Evolutionary conservation across 139 green algal genomes (phyloP), one percentile per base, ranked within the genome.

Genomic region (Ettlia oleoabundans): DNA sequence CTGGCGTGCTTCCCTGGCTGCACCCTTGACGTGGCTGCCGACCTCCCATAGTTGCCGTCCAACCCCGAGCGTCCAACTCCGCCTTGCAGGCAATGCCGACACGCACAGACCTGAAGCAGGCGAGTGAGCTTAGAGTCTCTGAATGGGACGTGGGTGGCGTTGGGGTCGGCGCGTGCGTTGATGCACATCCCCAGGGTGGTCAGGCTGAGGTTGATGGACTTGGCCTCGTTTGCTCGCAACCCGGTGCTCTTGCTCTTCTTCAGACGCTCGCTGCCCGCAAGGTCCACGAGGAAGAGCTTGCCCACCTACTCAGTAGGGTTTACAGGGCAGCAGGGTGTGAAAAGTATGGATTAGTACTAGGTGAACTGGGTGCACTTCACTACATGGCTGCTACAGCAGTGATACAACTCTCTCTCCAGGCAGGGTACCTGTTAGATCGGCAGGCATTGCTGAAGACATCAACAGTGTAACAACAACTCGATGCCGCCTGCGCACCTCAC

Each of bases 281-380:
- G 86, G 87, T 99, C 96, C 72, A 98, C 97, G 77, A 99, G 84
- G 85, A 96, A 95, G 35, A 99, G 93, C 90, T 97, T 98, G 72
- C 94, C 95, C 52, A 96, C 89, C 58, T 88, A 84, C n/a, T 13
- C 33, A 28, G 51, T 6, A 10, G 6, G 32, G 7, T 8, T 28
- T n/a, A n/a, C n/a, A n/a, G n/a, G n/a, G n/a, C n/a, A n/a, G n/a
- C n/a, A 24, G 51, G 4, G 32, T 13, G 19, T 24, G 30, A 13
- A 28, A 6, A 26, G 6, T 13, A 19, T 8, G 32, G 51, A 64
- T 30, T 19, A 42, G 70, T 42, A 26, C 40, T 33, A 13, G 2
- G 24, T 28, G 24, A 24, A 24, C 40, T 13, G 67, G 4, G 38
- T 3, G 67, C 24, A 21, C n/a, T n/a, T n/a, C n/a, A n/a, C n/a